Evolutionary conservation across 371 early-diverging fungal genomes (phyloP).

Genomic region (Mucor irregularis): DNA sequence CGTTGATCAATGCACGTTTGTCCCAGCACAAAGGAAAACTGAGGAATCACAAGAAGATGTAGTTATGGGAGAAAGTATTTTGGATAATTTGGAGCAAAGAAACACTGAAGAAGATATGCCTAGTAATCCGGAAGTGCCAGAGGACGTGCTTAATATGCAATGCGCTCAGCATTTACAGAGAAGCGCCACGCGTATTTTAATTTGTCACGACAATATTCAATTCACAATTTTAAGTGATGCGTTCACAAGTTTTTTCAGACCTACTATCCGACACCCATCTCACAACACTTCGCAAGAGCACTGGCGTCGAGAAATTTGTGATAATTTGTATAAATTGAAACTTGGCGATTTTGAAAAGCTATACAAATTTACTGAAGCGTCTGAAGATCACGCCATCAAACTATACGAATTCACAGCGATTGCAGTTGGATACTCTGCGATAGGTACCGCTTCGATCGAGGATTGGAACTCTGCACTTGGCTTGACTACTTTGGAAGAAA

Average conservation of each 20-base stretch:
- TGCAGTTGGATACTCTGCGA: conserved; percentile 28
- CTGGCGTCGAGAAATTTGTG: conserved; percentile 18
- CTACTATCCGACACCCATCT: conserved; percentile 9
- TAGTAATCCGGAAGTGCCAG: too few relatives aligned
- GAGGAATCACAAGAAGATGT: too few relatives aligned
- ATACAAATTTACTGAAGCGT: conserved; percentile 21
- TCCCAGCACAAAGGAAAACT: neutral
- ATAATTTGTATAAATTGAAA: conserved; percentile 12
- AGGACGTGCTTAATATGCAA: neutral
- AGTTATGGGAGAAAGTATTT: too few relatives aligned
- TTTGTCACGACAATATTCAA: conserved; percentile 23
- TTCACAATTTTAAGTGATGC: conserved; percentile 19
- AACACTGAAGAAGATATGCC: neutral
- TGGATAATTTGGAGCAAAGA: neutral
- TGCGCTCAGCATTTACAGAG: conserved; percentile 11
- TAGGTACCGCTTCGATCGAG: neutral
- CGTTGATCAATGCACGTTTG: neutral
- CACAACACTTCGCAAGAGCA: neutral
- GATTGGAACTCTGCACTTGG: conserved; percentile 21
- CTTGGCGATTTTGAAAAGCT: conserved; percentile 18
- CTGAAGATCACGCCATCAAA: conserved; percentile 25
- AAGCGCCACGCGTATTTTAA: conserved; percentile 14
- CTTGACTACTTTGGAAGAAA: neutral
- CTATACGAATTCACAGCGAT: conserved; percentile 35
- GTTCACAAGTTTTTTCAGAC: conserved; percentile 19